phyloP scores from a whole-genome alignment of 2,329 filamentous ascomycete species.

The Calonectria pseudoreteaudii region DNA sequence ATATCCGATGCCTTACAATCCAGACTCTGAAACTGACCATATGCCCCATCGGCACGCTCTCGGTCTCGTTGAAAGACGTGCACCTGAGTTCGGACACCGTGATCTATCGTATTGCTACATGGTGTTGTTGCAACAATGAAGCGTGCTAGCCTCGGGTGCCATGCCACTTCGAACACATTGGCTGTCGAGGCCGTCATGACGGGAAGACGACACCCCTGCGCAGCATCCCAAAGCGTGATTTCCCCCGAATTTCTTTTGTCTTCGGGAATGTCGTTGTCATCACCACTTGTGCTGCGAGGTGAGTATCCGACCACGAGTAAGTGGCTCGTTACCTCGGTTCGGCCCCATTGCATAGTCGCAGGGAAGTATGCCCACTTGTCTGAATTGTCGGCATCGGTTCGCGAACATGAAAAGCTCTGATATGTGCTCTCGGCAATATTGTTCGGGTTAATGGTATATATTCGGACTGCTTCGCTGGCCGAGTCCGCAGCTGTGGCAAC shows the following conservation, averaged over 20 bases:
- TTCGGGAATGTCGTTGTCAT: conserved; percentile 70
- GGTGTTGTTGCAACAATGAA: conserved; percentile 71
- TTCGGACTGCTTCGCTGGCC: conserved; percentile 63
- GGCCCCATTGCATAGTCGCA: conserved; percentile 73
- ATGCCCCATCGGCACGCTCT: conserved; percentile 43
- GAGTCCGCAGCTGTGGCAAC: conserved; percentile 72
- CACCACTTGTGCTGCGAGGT: conserved; percentile 63
- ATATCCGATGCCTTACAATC: conserved; percentile 72
- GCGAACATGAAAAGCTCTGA: conserved; percentile 55
- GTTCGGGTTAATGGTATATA: conserved; percentile 61
- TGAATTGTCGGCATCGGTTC: conserved; percentile 46
- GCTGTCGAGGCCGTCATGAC: conserved; percentile 64
- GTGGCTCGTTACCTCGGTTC: conserved; percentile 56
- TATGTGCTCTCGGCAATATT: conserved; percentile 53
- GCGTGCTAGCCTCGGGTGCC: conserved; percentile 66
- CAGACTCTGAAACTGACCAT: conserved; percentile 62
- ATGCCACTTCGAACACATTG: conserved; percentile 74
- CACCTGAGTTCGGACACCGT: conserved; percentile 65
- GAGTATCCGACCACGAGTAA: conserved; percentile 73
- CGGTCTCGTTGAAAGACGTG: conserved; percentile 60
- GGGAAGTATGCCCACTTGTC: conserved; percentile 73
- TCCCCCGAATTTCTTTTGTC: conserved; percentile 70
- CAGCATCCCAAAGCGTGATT: conserved; percentile 69
- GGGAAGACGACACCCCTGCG: conserved; percentile 55
- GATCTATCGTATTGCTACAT: conserved; percentile 56